Base-by-base conservation (phyloP, 805 yeast genomes). In the Candida berthetii region DNA sequence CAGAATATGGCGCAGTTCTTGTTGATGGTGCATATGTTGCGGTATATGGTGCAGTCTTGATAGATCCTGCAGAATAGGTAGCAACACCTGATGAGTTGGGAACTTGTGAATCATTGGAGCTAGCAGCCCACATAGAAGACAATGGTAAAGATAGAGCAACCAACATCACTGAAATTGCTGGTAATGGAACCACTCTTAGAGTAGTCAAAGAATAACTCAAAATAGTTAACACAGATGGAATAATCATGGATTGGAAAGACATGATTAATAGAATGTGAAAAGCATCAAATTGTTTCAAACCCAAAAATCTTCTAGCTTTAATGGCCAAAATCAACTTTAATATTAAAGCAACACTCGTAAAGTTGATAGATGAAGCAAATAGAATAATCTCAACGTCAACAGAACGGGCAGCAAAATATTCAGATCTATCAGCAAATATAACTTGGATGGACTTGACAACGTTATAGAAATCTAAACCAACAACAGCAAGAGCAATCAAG, bases 111-210 rank as follows among this genome's bases (percentile, higher is more conserved):
- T 75, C 76, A 50, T 81, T 80, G 1, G 82, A 70, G 2, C 88
- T 68, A 4, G 82, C 67, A 0, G 96, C 95, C 97, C 97, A 89
- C 74, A 89, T 74, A 0, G 96, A 78, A 0, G 96, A 79, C 38
- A 90, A 61, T 1, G 96, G 96, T 41, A 89, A 66, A 3, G 90
- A 84, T 22, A 86, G 55, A 0, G 84, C 82, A 16, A 84, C 80
- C 6, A 88, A 50, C 19, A 85, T 65, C 2, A 78, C 64, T 2
- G 86, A 78, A 24, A 85, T 54, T 3, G 82, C 71, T 19, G 72
- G 58, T 48, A 79, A 46, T 31, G 71, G 57, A 50, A 71, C 66
- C 25, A 66, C 50, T 19, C 62, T 48, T 35, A 53, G 50, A 19
- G 60, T 42, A 18, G 61, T 51, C 27, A 66, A 53, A 2, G 72